Base-by-base conservation (phyloP, 1,139 yeast genomes). In the Arxiozyma bovina region DNA sequence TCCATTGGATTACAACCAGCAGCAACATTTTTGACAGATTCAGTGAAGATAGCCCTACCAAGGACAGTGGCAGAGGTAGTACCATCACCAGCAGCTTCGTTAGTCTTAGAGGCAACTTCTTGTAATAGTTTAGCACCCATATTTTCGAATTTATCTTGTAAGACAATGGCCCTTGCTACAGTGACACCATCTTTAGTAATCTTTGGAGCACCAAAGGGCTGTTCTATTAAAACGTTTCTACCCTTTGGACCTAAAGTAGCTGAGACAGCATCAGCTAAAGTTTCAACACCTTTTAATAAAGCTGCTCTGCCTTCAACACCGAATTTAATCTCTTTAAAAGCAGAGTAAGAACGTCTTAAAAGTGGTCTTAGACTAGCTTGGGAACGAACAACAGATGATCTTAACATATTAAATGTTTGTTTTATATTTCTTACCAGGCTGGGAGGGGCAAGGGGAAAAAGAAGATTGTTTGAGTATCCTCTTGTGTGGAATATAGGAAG, bases 1-100 rank as follows among this genome's bases (percentile, higher is more conserved):
- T 93, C 99, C 98, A 93, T 94, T 70, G 99, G 99, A 79, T 93
- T 93, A 78, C 99, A 93, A 59, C 99, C 99, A 59, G 99, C 98
- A 59, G 99, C 99, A 55, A 93, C 99, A 69, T 93, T 93, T 80
- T 93, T 93, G 61, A 93, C 98, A 30, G 96, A 85, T 76, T 93
- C 99, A 61, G 97, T 87, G 79, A 93, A 93, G 66, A 93, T 93
- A 57, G 97, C 89, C 76, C 96, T 87, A 66, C 98, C 99, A 63
- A 93, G 81, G 55, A 93, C 96, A 57, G 99, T 93, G 66, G 99
- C 99, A 52, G 96, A 87, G 51, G 99, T 93, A 63, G 99, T 93
- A 78, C 99, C 99, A 69, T 93, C 99, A 78, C 99, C 99, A 59
- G 99, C 99, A 65, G 89, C 81, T 77, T 93, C 99, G 74, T 93